Evolutionary conservation across 1,139 yeast genomes (phyloP), one percentile per base, ranked within the genome.

Genomic region (Yamadazyma friedrichii): DNA sequence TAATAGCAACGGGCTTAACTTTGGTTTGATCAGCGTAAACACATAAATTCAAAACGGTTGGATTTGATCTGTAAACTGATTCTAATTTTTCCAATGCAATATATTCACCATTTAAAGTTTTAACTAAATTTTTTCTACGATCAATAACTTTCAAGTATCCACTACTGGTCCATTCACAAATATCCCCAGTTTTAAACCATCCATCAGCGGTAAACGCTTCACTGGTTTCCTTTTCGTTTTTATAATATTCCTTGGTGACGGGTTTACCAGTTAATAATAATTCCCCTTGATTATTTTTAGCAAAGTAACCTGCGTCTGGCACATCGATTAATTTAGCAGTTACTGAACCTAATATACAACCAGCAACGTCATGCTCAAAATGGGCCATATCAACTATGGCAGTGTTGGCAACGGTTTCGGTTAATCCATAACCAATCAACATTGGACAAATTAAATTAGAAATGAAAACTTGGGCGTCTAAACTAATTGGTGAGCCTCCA

Each of bases 171-270:
- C 96, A 89, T 70, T 88, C 93, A 58, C 93, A 97, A 63, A 94
- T 88, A 65, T 94, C 99, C 64, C 99, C 99, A 35, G 98, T 93
- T 61, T 74, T 78, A 73, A 94, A 94, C 97, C 98, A 94, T 25
- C 93, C 95, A 51, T 73, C 75, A 49, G 89, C 96, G 36, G 88
- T 81, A 56, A 87, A 84, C 0, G 95, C 88, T 25, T 65, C 82
- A 39, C 71, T 64, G 26, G 97, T 93, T 67, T 91, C 98, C 61
- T 82, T 74, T 45, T 80, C 84, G 61, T 93, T 91, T 62, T 83
- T 79, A 70, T 76, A 93, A 67, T 94, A 94, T 57, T 86, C 91
- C 29, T 76, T 67, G 28, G 86, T 74, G 39, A 93, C 83, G 32
- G 86, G 72, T 25, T 70, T 76, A 53, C 98, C 98, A 55, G 74